Evolutionary conservation across 2,329 filamentous ascomycete genomes (phyloP).

Genomic region (Fusarium illudens): DNA sequence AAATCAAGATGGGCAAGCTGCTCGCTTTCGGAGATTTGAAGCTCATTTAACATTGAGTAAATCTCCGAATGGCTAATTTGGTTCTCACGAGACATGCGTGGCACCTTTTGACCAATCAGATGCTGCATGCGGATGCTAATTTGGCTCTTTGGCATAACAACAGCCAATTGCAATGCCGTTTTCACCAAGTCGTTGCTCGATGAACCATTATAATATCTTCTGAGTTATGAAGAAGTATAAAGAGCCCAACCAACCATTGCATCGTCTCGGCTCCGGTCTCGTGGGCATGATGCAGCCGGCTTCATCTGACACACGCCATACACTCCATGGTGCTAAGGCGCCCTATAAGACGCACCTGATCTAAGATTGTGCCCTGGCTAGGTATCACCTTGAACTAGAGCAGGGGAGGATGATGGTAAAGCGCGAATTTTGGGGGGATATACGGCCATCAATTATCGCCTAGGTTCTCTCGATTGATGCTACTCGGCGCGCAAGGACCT

Average conservation of each 20-base stretch:
- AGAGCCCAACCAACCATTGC: not conserved
- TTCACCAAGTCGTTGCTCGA: not conserved
- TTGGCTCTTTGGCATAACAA: constrained; percentile 5
- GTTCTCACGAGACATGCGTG: constrained; percentile 28
- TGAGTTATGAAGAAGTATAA: not conserved
- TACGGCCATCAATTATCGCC: not conserved
- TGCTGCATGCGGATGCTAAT: constrained; percentile 11
- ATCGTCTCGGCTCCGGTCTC: not conserved
- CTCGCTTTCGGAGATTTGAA: constrained; percentile 40
- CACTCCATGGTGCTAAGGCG: not conserved
- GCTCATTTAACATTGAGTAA: constrained; percentile 30
- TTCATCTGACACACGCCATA: not conserved
- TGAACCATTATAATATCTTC: not conserved
- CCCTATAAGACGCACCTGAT: not conserved
- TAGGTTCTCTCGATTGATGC: not conserved
- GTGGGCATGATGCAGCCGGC: not conserved
- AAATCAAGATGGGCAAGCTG: not conserved
- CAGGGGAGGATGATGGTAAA: not conserved
- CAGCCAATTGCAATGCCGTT: constrained; percentile 22
- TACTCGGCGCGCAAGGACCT: not conserved
- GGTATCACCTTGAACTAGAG: not conserved
- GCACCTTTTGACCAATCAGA: constrained; percentile 28
- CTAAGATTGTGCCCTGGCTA: not conserved
- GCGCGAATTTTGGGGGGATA: not conserved
- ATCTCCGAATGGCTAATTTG: constrained; percentile 33